These are phyloP conservation scores for Pistacia integerrima DNA, from an alignment of 345 rosid species.

Conservation along the genomic window DNA sequence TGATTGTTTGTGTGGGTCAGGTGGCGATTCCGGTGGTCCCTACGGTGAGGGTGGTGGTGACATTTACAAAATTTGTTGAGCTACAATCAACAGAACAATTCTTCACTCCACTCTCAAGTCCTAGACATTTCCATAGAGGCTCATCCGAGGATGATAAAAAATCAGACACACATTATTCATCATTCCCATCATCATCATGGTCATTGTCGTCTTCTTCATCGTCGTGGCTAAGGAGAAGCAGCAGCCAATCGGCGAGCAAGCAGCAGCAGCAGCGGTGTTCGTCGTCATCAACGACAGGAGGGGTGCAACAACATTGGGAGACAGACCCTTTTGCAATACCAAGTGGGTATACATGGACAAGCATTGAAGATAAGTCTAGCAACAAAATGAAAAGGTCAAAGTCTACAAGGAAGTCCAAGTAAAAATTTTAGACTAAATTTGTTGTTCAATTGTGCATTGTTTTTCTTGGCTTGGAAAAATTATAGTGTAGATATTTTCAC, in stretches of 20 bases:
- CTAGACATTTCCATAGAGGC: constrained; percentile 43
- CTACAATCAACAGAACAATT: constrained; percentile 74
- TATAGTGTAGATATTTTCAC: not conserved
- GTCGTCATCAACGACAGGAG: constrained; percentile 10
- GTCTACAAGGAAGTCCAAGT: constrained; percentile 62
- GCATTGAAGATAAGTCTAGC: constrained; percentile 46
- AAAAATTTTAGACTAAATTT: not conserved
- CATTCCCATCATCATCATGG: constrained; percentile 18
- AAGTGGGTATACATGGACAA: constrained; percentile 74
- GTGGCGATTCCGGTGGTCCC: constrained; percentile 98
- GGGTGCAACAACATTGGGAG: constrained; percentile 20
- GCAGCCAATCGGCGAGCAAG: constrained; percentile 57
- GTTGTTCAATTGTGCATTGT: constrained; percentile 1
- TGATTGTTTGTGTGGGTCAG: constrained; percentile 41
- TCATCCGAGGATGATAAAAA: constrained; percentile 43
- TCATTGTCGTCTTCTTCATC: constrained; percentile 16
- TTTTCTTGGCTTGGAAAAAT: not conserved
- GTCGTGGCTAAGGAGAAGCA: constrained; percentile 60
- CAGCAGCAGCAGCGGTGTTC: constrained; percentile 18
- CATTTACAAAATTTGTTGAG: constrained; percentile 91
- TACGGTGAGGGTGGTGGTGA: constrained; percentile 89
- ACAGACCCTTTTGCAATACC: constrained; percentile 86
- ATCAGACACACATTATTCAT: constrained; percentile 36
- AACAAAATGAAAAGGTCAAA: constrained; percentile 57
- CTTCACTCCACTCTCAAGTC: constrained; percentile 94